Percentiles rank a stretch among this genome's conserved stretches.
phyloP scores from a whole-genome alignment of 148 eudicot genomes.

The Camellia lanceoleosa region DNA sequence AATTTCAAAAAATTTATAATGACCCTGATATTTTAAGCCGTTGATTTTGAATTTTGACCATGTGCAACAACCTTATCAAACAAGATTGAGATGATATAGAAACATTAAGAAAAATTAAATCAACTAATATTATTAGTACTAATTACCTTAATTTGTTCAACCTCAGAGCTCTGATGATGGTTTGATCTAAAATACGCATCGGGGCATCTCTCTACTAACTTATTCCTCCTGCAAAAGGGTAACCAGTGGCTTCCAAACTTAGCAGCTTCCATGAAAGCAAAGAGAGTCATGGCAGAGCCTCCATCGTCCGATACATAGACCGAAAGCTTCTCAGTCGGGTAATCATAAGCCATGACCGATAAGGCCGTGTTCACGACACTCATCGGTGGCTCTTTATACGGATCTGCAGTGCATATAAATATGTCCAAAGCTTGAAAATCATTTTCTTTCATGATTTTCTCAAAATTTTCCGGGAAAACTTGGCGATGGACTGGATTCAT shows the following conservation, averaged over 20 bases:
- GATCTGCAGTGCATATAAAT: slow-evolving; percentile 86
- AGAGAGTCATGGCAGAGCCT: slow-evolving; percentile 4
- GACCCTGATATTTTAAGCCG: no score
- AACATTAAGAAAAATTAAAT: no score
- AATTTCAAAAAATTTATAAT: no score
- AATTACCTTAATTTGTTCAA: background rate
- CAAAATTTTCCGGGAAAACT: slow-evolving; percentile 42
- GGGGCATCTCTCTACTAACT: slow-evolving; percentile 5
- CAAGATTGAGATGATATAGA: no score
- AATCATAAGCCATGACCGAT: slow-evolving; percentile 12
- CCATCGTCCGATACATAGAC: slow-evolving; percentile 9
- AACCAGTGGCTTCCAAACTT: slow-evolving; percentile 15
- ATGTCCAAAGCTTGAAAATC: slow-evolving; percentile 54
- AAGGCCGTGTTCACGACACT: slow-evolving; percentile 51
- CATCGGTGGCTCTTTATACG: slow-evolving; percentile 70
- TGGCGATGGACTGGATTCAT: slow-evolving; percentile 44
- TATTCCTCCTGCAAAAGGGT: slow-evolving; percentile 2
- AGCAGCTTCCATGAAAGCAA: slow-evolving; percentile 17
- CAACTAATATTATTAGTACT: no score
- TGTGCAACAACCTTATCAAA: no score
- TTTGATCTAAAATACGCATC: slow-evolving; percentile 3
- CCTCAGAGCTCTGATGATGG: background rate
- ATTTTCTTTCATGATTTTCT: background rate
- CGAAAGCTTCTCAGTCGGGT: slow-evolving; percentile 40
- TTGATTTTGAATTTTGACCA: no score